Conservation (phyloP, 345 rosid genomes). For the Chamaenerion angustifolium region DNA sequence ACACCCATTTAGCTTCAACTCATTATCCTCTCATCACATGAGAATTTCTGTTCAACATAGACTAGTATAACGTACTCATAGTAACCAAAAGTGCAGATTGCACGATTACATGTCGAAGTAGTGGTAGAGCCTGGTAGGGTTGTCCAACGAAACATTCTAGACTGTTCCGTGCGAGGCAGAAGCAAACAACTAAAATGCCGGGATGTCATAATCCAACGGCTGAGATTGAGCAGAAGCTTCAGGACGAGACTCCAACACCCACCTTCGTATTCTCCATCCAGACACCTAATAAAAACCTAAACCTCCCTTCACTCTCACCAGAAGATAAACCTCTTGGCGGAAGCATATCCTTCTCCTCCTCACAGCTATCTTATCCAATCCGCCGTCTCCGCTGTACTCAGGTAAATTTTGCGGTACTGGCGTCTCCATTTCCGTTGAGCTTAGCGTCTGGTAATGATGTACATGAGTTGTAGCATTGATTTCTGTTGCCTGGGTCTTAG, state of each 20-base stretch:
- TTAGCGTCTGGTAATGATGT: too few relatives aligned
- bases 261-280: neutral
- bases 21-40: too few relatives aligned
- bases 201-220: slow-evolving; percentile 2
- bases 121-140: too few relatives aligned
- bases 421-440: too few relatives aligned
- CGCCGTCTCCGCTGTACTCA: slow-evolving; percentile 1
- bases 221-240: slow-evolving; percentile 6
- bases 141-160: slow-evolving; percentile 4
- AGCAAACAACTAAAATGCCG: neutral
- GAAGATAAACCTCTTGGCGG: neutral
- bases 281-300: slow-evolving; percentile 2
- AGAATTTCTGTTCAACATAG: too few relatives aligned
- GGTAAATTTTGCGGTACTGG: neutral
- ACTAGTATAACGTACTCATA: too few relatives aligned
- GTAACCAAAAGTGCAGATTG: too few relatives aligned
- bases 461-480: too few relatives aligned
- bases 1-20: too few relatives aligned
- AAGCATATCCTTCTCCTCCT: too few relatives aligned
- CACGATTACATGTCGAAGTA: too few relatives aligned
- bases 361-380: slow-evolving; percentile 2
- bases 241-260: slow-evolving; percentile 1
- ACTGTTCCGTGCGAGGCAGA: slow-evolving; percentile 1
- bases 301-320: neutral
- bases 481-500: too few relatives aligned